Percentiles rank a stretch among this genome's conserved stretches.
phyloP scores from a whole-genome alignment of 768 basidiomycete species.

The Kwoniella heveanensis region DNA sequence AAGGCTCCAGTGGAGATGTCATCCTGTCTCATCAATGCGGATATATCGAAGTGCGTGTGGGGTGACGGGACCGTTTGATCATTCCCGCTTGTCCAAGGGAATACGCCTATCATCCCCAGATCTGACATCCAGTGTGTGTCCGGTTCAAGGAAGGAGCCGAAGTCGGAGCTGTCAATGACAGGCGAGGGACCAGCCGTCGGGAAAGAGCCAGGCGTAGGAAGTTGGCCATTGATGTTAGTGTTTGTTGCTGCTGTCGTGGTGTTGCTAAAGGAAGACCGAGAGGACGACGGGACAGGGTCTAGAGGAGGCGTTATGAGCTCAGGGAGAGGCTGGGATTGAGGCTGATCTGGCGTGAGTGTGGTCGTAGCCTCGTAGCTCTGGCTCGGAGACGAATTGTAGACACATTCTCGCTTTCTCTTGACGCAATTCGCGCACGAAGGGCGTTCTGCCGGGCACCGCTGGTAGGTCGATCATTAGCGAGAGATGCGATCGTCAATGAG shows the following conservation, averaged over 20 bases:
- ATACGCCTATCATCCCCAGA: constrained; percentile 5
- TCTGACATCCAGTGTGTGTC: constrained; percentile 6
- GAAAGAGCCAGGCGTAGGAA: background rate
- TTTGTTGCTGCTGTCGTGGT: background rate
- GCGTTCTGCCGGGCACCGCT: constrained; percentile 23
- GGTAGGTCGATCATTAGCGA: too few species aligned
- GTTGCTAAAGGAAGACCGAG: background rate
- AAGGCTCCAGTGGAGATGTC: background rate
- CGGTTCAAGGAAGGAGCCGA: background rate
- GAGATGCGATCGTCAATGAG: too few species aligned
- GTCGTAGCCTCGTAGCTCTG: background rate
- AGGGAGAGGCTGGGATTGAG: background rate
- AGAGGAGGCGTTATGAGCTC: background rate
- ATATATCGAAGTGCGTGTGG: constrained; percentile 8
- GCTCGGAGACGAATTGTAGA: constrained; percentile 7
- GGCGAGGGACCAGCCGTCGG: background rate
- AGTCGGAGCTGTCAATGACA: background rate
- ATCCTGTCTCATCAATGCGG: background rate
- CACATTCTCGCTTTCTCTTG: constrained; percentile 11
- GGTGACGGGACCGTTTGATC: constrained; percentile 14
- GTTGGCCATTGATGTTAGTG: too few species aligned
- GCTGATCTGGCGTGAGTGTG: background rate
- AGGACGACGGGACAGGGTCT: background rate
- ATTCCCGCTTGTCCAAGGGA: constrained; percentile 8
- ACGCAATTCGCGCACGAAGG: constrained; percentile 16